phyloP scores from a whole-genome alignment of 23 red algal species.

The Cyanidioschyzon merolae region DNA sequence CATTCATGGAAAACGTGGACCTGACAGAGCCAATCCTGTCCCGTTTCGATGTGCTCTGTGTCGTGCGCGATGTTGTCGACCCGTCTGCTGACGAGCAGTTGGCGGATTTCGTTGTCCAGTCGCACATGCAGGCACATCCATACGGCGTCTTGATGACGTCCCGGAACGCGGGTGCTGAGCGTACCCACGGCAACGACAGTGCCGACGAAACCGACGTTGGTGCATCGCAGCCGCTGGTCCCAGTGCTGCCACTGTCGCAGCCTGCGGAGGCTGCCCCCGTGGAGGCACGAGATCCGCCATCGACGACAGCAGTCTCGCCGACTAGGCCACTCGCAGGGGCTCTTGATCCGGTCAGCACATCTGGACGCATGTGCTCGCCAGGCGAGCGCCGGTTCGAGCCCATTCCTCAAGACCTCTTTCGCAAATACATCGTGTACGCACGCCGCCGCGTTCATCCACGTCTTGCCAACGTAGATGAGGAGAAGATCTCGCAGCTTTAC shows the following conservation, averaged over 20 bases:
- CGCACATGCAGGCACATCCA: constrained; percentile 76
- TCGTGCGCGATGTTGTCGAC: constrained; percentile 82
- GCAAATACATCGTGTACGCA: constrained; percentile 91
- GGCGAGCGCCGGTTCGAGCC: constrained; percentile 23
- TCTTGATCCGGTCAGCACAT: background rate
- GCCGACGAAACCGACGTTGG: constrained; percentile 17
- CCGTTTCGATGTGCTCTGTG: constrained; percentile 94
- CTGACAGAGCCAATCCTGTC: constrained; percentile 95
- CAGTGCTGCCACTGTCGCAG: background rate
- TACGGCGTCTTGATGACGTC: constrained; percentile 6
- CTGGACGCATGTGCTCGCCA: background rate
- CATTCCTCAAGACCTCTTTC: constrained; percentile 63
- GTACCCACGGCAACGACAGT: background rate
- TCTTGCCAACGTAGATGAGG: constrained; percentile 79
- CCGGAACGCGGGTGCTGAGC: no score
- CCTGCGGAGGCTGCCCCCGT: background rate
- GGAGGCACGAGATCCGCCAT: background rate
- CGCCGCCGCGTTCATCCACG: constrained; percentile 44
- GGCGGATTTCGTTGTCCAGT: constrained; percentile 82
- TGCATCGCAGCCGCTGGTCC: no score
- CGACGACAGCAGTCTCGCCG: background rate
- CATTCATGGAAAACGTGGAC: constrained; percentile 94
- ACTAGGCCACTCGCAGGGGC: background rate
- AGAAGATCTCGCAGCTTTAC: constrained; percentile 77
- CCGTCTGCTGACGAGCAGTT: constrained; percentile 70